Evolutionary conservation across 23 red algal species (phyloP), one percentile per base, ranked within the genome.

Genomic region (Cyanidium caldarium): DNA sequence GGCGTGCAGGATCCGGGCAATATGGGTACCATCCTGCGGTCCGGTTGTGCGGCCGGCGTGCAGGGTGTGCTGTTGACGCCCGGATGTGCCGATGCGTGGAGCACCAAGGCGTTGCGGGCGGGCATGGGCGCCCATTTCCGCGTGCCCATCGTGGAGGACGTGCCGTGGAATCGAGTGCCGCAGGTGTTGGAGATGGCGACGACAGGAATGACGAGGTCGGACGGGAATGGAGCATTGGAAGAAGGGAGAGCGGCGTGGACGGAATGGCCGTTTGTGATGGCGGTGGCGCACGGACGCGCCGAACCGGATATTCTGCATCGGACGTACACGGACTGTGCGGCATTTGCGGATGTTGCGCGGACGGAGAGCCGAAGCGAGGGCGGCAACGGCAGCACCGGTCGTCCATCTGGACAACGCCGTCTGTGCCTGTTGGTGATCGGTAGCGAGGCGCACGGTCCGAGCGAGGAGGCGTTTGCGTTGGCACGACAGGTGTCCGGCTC

Each of bases 121-220:
- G 92, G 92, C 25, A 98, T 98, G 92, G 92, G 92, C 21, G 84
- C 84, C 33, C 92, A 98, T 20, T 85, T 98, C 30, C 70, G 73
- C 13, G 31, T 88, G 42, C 81, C 80, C 7, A 70, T 88, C 42
- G 36, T 46, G 10, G 45, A 37, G 28, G 75, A 68, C 37, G 40
- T 37, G 33, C 34, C 68, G 44, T 76, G 74, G 58, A 72, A 56
- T 57, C 38, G 77, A 30, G 20, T 38, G 67, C 46, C 33, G 73
- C 77, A 19, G 57, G 13, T 81, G 12, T 13, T 44, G 0, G 58
- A 38, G 33, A 35, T 71, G 69, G 17, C 1, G 20, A 2, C 17
- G 1, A 56, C 17, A 1, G 3, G 34, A 40, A 46, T 36, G 13
- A 1, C 40, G 16, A 19, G 1, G 1, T 15, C 39, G 3, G 57